A percentile compares a stretch with the other conserved stretches of the same genome.
Evolutionary conservation across 495 filamentous ascomycete species (phyloP).

Genomic region (Letharia columbiana): DNA sequence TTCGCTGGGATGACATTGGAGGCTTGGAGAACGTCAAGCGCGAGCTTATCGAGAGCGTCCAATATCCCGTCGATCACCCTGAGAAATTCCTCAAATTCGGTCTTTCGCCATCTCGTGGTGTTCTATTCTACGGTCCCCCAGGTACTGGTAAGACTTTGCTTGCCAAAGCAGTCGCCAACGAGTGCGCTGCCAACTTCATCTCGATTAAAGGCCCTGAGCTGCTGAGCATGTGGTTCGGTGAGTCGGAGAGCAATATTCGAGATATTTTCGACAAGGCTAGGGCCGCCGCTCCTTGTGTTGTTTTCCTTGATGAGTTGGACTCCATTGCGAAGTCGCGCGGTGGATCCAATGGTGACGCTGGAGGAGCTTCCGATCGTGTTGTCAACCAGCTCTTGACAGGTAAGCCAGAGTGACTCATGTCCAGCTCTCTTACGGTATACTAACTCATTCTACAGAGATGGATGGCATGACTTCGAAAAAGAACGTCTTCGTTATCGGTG

Average conservation of each 20-base stretch:
- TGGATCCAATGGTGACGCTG: constrained; percentile 92
- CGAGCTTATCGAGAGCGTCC: constrained; percentile 97
- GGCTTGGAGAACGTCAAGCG: constrained; percentile 97
- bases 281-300: constrained; percentile 94
- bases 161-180: constrained; percentile 98
- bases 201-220: constrained; percentile 97
- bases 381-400: constrained; percentile 98
- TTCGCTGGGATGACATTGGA: constrained; percentile 99
- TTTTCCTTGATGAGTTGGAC: constrained; percentile 97
- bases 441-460: constrained; percentile 68
- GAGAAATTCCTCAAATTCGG: constrained; percentile 99
- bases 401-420: constrained; percentile 40
- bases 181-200: constrained; percentile 99
- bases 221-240: constrained; percentile 99
- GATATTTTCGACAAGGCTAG: constrained; percentile 99
- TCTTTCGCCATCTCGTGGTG: constrained; percentile 94
- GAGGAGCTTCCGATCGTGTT: constrained; percentile 97
- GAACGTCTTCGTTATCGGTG: constrained; percentile 99
- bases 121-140: constrained; percentile 95
- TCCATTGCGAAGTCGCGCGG: constrained; percentile 99
- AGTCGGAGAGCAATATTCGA: constrained; percentile 98
- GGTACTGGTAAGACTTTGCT: constrained; percentile 99
- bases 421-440: constrained; percentile 22
- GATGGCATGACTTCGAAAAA: constrained; percentile 99
- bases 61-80: constrained; percentile 98